phyloP scores from a whole-genome alignment of 2,329 filamentous ascomycete species.

The Pochonia chlamydosporia region DNA sequence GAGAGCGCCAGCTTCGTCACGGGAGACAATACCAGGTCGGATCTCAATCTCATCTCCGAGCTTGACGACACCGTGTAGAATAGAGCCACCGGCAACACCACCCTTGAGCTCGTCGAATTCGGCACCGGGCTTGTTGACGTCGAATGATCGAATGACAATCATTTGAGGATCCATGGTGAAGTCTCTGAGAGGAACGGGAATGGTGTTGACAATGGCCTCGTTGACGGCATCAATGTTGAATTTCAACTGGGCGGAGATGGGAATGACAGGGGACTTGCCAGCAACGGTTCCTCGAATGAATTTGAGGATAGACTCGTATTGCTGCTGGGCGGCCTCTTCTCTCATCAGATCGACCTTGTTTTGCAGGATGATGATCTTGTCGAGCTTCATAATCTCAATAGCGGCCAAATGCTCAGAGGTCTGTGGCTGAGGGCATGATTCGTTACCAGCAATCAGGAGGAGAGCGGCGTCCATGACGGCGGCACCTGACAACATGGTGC shows the following conservation, averaged over 20 bases:
- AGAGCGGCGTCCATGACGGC: slow-evolving; percentile 99
- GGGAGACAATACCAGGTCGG: slow-evolving; percentile 93
- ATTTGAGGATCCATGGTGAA: slow-evolving; percentile 92
- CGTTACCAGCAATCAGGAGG: slow-evolving; percentile 94
- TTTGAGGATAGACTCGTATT: slow-evolving; percentile 96
- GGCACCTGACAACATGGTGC: slow-evolving; percentile 98
- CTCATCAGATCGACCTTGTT: slow-evolving; percentile 99
- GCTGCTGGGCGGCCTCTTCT: slow-evolving; percentile 86
- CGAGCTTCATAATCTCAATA: slow-evolving; percentile 99
- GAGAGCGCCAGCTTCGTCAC: slow-evolving; percentile 87
- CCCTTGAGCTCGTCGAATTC: slow-evolving; percentile 98
- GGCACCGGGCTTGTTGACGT: slow-evolving; percentile 99
- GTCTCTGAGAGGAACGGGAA: slow-evolving; percentile 85
- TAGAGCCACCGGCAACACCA: slow-evolving; percentile 95
- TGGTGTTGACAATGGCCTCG: slow-evolving; percentile 91
- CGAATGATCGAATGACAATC: slow-evolving; percentile 98
- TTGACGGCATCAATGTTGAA: slow-evolving; percentile 99
- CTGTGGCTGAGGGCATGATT: slow-evolving; percentile 96
- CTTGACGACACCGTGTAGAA: slow-evolving; percentile 94
- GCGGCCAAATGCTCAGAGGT: slow-evolving; percentile 98
- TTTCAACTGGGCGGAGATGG: slow-evolving; percentile 95
- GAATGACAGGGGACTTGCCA: slow-evolving; percentile 90
- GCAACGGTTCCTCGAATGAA: slow-evolving; percentile 98
- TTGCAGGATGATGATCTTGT: slow-evolving; percentile 98
- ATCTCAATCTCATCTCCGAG: slow-evolving; percentile 98